These are phyloP conservation scores for Tanacetum coccineum DNA, from an alignment of 129 eudicot genomes.

Conservation along the genomic window DNA sequence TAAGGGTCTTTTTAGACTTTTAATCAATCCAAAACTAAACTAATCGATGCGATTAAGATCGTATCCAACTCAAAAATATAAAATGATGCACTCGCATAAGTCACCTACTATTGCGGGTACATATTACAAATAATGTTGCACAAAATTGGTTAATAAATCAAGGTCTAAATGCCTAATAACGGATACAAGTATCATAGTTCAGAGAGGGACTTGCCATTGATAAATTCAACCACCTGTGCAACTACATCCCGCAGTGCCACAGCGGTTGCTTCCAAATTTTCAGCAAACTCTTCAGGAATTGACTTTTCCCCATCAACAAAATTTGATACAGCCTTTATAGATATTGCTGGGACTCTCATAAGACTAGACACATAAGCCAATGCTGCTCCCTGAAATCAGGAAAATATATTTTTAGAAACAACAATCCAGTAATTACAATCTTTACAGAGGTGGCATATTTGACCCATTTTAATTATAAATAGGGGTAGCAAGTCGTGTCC, in stretches of 20 bases:
- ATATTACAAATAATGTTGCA: neutral
- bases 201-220: slow-evolving; percentile 60
- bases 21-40: no score
- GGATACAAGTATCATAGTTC: slow-evolving; percentile 36
- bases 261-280: slow-evolving; percentile 60
- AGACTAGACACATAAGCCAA: slow-evolving; percentile 86
- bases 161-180: neutral
- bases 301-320: slow-evolving; percentile 91
- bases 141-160: neutral
- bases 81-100: no score
- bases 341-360: slow-evolving; percentile 64
- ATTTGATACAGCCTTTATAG: slow-evolving; percentile 79
- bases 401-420: neutral
- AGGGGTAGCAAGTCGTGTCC: no score
- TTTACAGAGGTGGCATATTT: no score
- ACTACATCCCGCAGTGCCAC: slow-evolving; percentile 56
- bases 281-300: slow-evolving; percentile 66
- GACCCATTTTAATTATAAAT: neutral
- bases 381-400: slow-evolving; percentile 67
- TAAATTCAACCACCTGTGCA: slow-evolving; percentile 55
- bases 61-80: no score
- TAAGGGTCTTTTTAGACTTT: no score
- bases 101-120: no score
- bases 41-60: no score
- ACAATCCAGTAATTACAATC: neutral